A percentile compares a stretch with the other conserved stretches of the same genome.
phyloP scores from a whole-genome alignment of 805 yeast genomes.

The Metschnikowia sp. region DNA sequence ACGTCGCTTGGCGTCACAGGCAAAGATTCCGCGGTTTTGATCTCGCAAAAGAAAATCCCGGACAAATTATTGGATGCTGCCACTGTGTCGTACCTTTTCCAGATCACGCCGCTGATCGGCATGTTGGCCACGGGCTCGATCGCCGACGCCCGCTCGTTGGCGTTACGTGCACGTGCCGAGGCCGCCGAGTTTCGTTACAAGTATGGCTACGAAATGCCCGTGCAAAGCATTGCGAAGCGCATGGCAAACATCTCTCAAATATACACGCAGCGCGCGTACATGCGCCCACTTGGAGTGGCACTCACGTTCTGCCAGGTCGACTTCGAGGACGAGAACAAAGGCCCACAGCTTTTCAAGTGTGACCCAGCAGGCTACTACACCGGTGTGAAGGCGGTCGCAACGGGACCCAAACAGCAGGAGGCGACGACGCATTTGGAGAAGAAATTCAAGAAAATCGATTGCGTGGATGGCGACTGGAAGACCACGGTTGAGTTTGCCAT shows the following conservation, averaged over 20 bases:
- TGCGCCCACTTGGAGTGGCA: constrained; percentile 97
- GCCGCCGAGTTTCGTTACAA: constrained; percentile 93
- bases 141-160: constrained; percentile 92
- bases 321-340: constrained; percentile 72
- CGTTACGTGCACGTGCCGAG: constrained; percentile 88
- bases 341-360: constrained; percentile 86
- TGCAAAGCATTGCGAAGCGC: constrained; percentile 86
- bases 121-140: constrained; percentile 92
- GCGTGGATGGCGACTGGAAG: constrained; percentile 80
- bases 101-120: constrained; percentile 78
- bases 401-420: constrained; percentile 98
- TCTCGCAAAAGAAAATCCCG: constrained; percentile 94
- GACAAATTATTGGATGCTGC: constrained; percentile 87
- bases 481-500: constrained; percentile 87
- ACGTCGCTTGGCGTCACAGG: constrained; percentile 89
- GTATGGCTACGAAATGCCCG: constrained; percentile 96
- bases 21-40: constrained; percentile 78
- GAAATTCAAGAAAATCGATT: constrained; percentile 69
- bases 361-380: constrained; percentile 97
- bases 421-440: constrained; percentile 87
- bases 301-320: constrained; percentile 77
- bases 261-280: constrained; percentile 95
- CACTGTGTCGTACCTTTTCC: constrained; percentile 84
- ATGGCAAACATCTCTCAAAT: constrained; percentile 95
- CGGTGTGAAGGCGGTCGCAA: constrained; percentile 86